Evolutionary conservation across 371 early-diverging fungal genomes (phyloP).

Genomic region (Funneliformis caledonium): DNA sequence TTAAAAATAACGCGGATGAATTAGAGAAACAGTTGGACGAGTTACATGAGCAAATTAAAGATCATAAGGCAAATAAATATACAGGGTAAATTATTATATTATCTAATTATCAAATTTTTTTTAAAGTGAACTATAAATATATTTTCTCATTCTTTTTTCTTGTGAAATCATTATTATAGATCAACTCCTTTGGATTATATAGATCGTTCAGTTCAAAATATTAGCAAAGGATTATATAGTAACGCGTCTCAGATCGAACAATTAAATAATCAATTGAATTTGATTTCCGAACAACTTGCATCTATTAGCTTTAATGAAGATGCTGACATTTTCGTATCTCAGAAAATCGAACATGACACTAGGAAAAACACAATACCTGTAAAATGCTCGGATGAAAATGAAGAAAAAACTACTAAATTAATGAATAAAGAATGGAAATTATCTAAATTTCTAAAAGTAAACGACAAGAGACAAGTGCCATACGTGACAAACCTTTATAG

Average conservation of each 20-base stretch:
- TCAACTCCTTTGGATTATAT: conserved; percentile 23
- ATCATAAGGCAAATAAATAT: background rate
- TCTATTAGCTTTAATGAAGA: background rate
- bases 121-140: background rate
- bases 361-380: background rate
- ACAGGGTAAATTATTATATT: background rate
- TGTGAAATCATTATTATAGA: background rate
- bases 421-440: conserved; percentile 19
- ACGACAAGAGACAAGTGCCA: background rate
- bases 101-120: background rate
- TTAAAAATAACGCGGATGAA: background rate
- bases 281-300: background rate
- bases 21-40: conserved; percentile 8
- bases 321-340: background rate
- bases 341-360: background rate
- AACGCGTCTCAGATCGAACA: conserved; percentile 13
- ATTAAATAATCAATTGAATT: conserved; percentile 10
- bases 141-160: background rate
- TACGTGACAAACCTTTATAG: background rate
- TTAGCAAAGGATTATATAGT: conserved; percentile 21
- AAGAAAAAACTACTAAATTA: background rate
- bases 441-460: background rate
- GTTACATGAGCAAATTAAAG: conserved; percentile 27
- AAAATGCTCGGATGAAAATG: conserved; percentile 6
- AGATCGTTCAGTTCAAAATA: conserved; percentile 18